These are phyloP conservation scores for Kazachstania psychrophila DNA, from an alignment of 805 yeast genomes.

Conservation along the genomic window DNA sequence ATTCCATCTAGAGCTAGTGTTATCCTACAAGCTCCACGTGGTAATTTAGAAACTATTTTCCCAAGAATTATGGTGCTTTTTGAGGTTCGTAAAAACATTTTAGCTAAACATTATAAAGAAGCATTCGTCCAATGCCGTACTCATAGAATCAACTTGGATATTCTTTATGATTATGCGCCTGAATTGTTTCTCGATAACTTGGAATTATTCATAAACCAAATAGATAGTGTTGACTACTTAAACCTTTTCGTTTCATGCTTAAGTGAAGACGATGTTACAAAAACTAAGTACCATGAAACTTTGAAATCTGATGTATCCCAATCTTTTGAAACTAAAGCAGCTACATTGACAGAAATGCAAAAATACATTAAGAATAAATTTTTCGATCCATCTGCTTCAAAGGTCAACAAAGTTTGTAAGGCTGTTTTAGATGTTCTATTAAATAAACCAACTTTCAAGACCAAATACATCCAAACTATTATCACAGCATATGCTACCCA, in stretches of 20 bases:
- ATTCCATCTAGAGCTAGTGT: conserved; percentile 80
- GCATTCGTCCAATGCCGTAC: conserved; percentile 82
- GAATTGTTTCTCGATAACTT: conserved; percentile 53
- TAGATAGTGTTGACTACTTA: conserved; percentile 63
- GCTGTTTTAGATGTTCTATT: conserved; percentile 51
- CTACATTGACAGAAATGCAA: conserved; percentile 32
- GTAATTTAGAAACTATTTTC: conserved; percentile 86
- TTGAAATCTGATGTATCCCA: conserved; percentile 23
- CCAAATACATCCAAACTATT: conserved; percentile 61
- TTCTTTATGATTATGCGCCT: conserved; percentile 82
- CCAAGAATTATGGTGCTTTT: conserved; percentile 88
- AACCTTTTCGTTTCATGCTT: conserved; percentile 83
- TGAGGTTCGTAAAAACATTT: conserved; percentile 67
- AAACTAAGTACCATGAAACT: conserved; percentile 78
- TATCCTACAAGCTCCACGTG: conserved; percentile 88
- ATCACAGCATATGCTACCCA: conserved; percentile 90
- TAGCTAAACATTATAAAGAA: conserved; percentile 44
- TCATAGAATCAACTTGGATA: conserved; percentile 85
- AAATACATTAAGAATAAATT: conserved; percentile 34
- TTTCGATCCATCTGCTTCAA: conserved; percentile 37
- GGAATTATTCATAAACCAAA: conserved; percentile 58
- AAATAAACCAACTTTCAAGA: conserved; percentile 38
- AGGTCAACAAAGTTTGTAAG: conserved; percentile 71
- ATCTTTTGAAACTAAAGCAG: conserved; percentile 24
- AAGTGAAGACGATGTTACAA: conserved; percentile 75